Base-by-base conservation (phyloP, 257 asterid genomes). In the Lycium ferocissimum region DNA sequence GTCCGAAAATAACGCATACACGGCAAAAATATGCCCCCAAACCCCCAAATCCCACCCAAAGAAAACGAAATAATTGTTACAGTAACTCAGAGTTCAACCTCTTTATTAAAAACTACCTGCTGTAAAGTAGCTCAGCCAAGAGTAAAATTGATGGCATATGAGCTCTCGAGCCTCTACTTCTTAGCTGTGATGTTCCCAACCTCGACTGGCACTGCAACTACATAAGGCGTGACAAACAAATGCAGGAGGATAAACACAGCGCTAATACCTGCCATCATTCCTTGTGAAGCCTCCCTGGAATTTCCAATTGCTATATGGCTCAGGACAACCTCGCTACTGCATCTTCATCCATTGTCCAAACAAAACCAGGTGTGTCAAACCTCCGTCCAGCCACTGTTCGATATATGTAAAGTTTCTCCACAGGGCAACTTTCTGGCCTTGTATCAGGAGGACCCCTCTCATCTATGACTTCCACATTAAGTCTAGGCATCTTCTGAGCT, bases 401-500 rank as follows among this genome's bases (percentile, higher is more conserved):
- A 84, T 97, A 97, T 75, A 93, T 86, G 63, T 97, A 97, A 5
- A 95, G 92, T 83, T 91, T 91, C 87, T 97, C 98, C 0, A 97
- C 99, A 0, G 95, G 94, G 79, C 92, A 87, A 88, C 84, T 89
- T 10, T 91, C 94, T 9, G 97, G 97, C 90, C 94, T 90, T 6
- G 96, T 91, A 49, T 90, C 94, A 0, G 98, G 99, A 6, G 94
- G 93, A 51, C 94, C 99, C 49, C 95, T 88, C 91, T 97, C 99
- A 84, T 97, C 98, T 38, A 97, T 95, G 14, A 97, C 99, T 75
- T 97, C 99, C 1, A 97, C 98, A 22, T 94, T 97, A 43, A 95
- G 93, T 89, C 93, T 86, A 1, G 97, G 96, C 95, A 95, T 80
- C 94, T 90, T 92, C 89, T 89, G 96, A 56, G 93, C 98, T 58